phyloP scores from a whole-genome alignment of 495 filamentous ascomycete species.

The Daldinia grandis region DNA sequence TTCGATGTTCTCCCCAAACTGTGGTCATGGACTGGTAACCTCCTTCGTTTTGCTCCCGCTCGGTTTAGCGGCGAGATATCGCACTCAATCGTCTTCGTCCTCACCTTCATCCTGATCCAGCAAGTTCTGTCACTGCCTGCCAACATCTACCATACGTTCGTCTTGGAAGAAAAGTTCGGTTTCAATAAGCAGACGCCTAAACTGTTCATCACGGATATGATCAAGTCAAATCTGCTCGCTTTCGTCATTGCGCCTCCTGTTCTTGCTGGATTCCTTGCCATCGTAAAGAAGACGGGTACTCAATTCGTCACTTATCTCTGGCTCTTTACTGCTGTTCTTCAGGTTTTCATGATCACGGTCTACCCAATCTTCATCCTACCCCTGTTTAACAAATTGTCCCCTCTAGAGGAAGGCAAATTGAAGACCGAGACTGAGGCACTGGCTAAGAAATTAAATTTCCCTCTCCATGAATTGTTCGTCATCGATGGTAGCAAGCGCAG shows the following conservation, averaged over 20 bases:
- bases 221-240: conserved; percentile 87
- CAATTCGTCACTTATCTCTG: conserved; percentile 98
- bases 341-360: conserved; percentile 93
- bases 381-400: conserved; percentile 97
- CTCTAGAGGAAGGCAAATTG: conserved; percentile 82
- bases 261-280: conserved; percentile 87
- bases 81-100: conserved; percentile 91
- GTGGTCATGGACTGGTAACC: conserved; percentile 80
- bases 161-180: conserved; percentile 94
- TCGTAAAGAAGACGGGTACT: conserved; percentile 88
- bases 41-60: conserved; percentile 75
- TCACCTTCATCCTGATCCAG: conserved; percentile 82
- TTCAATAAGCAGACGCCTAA: conserved; percentile 97
- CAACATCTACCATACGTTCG: conserved; percentile 90
- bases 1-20: conserved; percentile 89
- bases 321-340: conserved; percentile 86
- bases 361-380: conserved; percentile 95
- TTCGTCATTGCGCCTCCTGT: conserved; percentile 83
- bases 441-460: conserved; percentile 86
- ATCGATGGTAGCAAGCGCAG: conserved; percentile 98
- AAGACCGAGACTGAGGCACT: conserved; percentile 89
- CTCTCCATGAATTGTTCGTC: conserved; percentile 87
- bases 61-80: conserved; percentile 91
- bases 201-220: conserved; percentile 88
- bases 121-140: conserved; percentile 80